A percentile compares a stretch with the other conserved stretches of the same genome.
Conservation (phyloP, 306 rosid species). For the Vachellia collinsii region DNA sequence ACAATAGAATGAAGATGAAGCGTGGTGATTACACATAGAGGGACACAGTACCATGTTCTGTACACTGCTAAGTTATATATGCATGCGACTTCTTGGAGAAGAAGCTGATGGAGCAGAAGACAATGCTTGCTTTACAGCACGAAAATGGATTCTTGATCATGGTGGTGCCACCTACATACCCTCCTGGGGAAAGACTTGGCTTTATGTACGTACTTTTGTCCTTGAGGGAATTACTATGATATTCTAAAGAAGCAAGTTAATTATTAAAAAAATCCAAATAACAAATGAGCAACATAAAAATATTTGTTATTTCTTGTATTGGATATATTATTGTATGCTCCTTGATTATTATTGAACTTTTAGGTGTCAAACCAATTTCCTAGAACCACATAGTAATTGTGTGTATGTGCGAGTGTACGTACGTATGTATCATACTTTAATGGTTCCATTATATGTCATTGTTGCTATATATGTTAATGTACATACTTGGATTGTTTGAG, state of each 20-base stretch:
- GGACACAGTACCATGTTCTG: constrained; percentile 84
- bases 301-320: too few species aligned
- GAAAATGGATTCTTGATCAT: constrained; percentile 76
- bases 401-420: neutral
- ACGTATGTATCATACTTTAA: too few species aligned
- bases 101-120: constrained; percentile 63
- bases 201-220: constrained; percentile 53
- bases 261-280: too few species aligned
- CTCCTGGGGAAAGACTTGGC: constrained; percentile 93
- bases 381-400: too few species aligned
- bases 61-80: constrained; percentile 60
- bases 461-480: neutral
- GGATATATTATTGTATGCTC: too few species aligned
- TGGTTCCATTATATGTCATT: too few species aligned
- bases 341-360: too few species aligned
- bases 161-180: constrained; percentile 66
- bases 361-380: too few species aligned
- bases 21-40: constrained; percentile 80
- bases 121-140: constrained; percentile 67
- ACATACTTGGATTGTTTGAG: constrained; percentile 73
- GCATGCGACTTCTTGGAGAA: constrained; percentile 76
- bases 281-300: too few species aligned
- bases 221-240: too few species aligned
- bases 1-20: constrained; percentile 89
- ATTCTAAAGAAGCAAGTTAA: too few species aligned